phyloP scores from a whole-genome alignment of 2,329 filamentous ascomycete genomes.

The Emergomyces orientalis region DNA sequence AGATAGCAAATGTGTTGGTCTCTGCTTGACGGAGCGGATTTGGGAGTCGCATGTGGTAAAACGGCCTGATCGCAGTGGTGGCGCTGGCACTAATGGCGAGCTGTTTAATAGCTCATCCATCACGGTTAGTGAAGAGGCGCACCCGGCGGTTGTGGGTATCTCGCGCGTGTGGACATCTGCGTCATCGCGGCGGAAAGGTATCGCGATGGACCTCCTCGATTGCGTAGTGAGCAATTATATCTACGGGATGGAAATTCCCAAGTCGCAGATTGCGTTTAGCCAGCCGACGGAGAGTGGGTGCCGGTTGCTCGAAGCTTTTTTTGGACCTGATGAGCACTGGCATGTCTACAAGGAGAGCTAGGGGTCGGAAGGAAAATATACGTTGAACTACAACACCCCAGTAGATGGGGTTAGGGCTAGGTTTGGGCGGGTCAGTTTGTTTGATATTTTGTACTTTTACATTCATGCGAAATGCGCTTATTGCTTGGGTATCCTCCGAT shows the following conservation, averaged over 20 bases:
- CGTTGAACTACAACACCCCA: not conserved
- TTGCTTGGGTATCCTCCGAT: not conserved
- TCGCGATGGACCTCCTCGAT: slow-evolving; percentile 50
- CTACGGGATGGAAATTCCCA: slow-evolving; percentile 46
- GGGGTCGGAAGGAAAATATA: not conserved
- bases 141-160: slow-evolving; percentile 49
- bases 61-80: slow-evolving; percentile 14
- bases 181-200: slow-evolving; percentile 46
- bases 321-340: slow-evolving; percentile 48
- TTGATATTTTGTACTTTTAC: slow-evolving; percentile 4
- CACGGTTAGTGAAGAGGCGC: slow-evolving; percentile 35
- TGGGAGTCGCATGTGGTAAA: slow-evolving; percentile 46
- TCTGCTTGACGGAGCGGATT: slow-evolving; percentile 54
- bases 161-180: slow-evolving; percentile 58
- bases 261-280: slow-evolving; percentile 52
- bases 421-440: not conserved
- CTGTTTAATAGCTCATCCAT: slow-evolving; percentile 33
- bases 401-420: not conserved
- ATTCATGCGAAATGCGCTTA: not conserved
- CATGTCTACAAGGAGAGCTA: slow-evolving; percentile 47
- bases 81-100: slow-evolving; percentile 11
- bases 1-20: slow-evolving; percentile 52
- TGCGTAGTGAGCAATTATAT: slow-evolving; percentile 47
- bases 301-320: slow-evolving; percentile 50
- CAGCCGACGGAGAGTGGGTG: slow-evolving; percentile 56